Conservation (phyloP, 2,329 filamentous ascomycete genomes). For the Fonsecaea nubica region DNA sequence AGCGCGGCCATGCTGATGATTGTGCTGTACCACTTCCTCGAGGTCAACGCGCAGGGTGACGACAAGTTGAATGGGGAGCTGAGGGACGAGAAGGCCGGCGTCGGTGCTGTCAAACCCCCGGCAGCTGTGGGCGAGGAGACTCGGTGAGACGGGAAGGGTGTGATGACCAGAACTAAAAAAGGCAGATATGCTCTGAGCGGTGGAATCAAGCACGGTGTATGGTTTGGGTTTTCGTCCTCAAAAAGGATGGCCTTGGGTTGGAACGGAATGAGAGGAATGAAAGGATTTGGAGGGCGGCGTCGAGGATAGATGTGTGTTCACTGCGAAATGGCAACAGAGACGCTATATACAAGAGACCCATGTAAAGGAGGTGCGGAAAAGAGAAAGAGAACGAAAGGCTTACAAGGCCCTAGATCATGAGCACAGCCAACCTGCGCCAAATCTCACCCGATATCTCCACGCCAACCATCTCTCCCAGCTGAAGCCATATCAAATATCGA, state of each 20-base stretch:
- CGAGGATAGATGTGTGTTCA: background rate
- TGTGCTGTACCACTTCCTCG: constrained; percentile 93
- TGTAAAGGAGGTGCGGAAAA: background rate
- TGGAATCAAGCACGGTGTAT: background rate
- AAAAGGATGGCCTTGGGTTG: too few species aligned
- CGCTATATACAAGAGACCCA: background rate
- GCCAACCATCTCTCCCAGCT: background rate
- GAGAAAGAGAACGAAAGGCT: background rate
- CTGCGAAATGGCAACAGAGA: background rate
- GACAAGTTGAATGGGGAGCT: constrained; percentile 29
- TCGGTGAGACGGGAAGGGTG: background rate
- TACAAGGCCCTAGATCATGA: background rate
- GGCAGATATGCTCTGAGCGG: too few species aligned
- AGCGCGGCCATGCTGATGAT: constrained; percentile 89
- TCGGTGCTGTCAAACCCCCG: constrained; percentile 36
- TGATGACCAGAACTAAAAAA: too few species aligned
- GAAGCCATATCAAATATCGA: too few species aligned
- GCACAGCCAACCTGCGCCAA: background rate
- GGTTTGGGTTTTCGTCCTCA: background rate
- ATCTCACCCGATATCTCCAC: background rate
- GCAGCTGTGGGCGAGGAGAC: background rate
- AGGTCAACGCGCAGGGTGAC: constrained; percentile 79
- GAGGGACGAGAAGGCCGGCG: constrained; percentile 34
- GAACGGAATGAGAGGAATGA: too few species aligned
- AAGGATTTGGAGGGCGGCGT: too few species aligned